Evolutionary conservation across 768 basidiomycete genomes (phyloP).

Genomic region (Macrolepiota dolichaula): DNA sequence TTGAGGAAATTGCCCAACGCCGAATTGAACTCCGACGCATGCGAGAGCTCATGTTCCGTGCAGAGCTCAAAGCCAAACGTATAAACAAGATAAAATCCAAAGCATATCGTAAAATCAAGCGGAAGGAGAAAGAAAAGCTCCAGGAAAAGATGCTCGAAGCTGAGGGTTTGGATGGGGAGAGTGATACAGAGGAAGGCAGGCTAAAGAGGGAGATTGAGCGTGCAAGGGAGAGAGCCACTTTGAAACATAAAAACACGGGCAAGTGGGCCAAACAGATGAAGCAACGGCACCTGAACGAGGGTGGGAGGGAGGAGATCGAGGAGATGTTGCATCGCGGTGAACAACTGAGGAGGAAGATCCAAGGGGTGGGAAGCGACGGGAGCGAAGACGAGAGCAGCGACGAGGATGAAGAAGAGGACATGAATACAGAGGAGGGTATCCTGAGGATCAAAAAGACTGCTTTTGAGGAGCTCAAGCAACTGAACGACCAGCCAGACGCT

Average conservation of each 20-base stretch:
- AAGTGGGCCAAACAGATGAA: slow-evolving; percentile 84
- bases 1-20: slow-evolving; percentile 83
- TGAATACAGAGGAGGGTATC: slow-evolving; percentile 38
- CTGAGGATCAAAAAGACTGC: slow-evolving; percentile 61
- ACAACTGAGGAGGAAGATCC: slow-evolving; percentile 71
- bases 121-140: slow-evolving; percentile 71
- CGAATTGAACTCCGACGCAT: slow-evolving; percentile 81
- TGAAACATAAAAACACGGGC: slow-evolving; percentile 83
- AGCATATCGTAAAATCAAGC: slow-evolving; percentile 80
- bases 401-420: slow-evolving; percentile 38
- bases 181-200: slow-evolving; percentile 37
- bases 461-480: slow-evolving; percentile 69
- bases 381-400: slow-evolving; percentile 46
- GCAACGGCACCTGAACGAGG: slow-evolving; percentile 54
- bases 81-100: slow-evolving; percentile 96
- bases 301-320: slow-evolving; percentile 61
- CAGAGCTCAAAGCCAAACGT: slow-evolving; percentile 86
- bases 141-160: slow-evolving; percentile 49
- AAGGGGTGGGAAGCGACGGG: slow-evolving; percentile 57
- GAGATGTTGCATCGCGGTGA: slow-evolving; percentile 88
- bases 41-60: slow-evolving; percentile 92
- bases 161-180: slow-evolving; percentile 23
- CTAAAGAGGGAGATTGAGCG: slow-evolving; percentile 75
- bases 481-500: slow-evolving; percentile 35
- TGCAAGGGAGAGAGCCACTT: slow-evolving; percentile 85